Conservation (phyloP, 495 filamentous ascomycete species). For the Echria macrotheca region DNA sequence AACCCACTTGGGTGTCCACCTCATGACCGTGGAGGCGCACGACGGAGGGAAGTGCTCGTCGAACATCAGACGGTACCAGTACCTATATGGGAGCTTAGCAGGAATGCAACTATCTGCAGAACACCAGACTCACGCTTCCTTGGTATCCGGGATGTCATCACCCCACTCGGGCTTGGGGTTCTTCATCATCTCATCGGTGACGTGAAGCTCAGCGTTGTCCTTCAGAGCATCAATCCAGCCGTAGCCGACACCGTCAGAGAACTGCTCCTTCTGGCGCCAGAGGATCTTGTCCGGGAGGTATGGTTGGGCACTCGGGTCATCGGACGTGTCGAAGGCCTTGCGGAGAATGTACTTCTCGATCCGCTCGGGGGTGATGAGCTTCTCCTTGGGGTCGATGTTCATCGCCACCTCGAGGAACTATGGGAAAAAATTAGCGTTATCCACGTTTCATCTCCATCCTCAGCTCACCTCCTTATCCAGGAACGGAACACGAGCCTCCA, state of each 20-base stretch:
- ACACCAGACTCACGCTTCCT: slow-evolving; percentile 71
- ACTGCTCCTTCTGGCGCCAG: slow-evolving; percentile 99
- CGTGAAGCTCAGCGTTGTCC: slow-evolving; percentile 79
- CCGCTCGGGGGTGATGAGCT: slow-evolving; percentile 85
- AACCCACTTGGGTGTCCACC: slow-evolving; percentile 97
- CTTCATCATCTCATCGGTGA: slow-evolving; percentile 95
- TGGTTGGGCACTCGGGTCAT: slow-evolving; percentile 68
- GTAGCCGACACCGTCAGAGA: slow-evolving; percentile 96
- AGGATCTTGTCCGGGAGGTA: slow-evolving; percentile 94
- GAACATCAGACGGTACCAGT: slow-evolving; percentile 98
- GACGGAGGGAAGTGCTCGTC: slow-evolving; percentile 94
- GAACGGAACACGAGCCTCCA: slow-evolving; percentile 97
- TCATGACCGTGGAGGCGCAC: slow-evolving; percentile 87
- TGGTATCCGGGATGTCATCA: slow-evolving; percentile 80
- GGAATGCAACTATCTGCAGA: background rate
- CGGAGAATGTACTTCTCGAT: slow-evolving; percentile 98
- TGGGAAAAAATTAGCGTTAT: background rate
- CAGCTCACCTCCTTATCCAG: slow-evolving; percentile 72
- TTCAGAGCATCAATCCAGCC: slow-evolving; percentile 98
- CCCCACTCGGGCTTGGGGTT: slow-evolving; percentile 96
- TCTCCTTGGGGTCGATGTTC: slow-evolving; percentile 88
- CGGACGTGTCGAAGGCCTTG: slow-evolving; percentile 91
- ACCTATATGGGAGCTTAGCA: slow-evolving; percentile 37
- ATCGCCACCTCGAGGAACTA: slow-evolving; percentile 87
- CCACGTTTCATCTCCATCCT: background rate